These are phyloP conservation scores for Blastomyces gilchristii DNA, from an alignment of 2,329 filamentous ascomycete species.

Conservation along the genomic window DNA sequence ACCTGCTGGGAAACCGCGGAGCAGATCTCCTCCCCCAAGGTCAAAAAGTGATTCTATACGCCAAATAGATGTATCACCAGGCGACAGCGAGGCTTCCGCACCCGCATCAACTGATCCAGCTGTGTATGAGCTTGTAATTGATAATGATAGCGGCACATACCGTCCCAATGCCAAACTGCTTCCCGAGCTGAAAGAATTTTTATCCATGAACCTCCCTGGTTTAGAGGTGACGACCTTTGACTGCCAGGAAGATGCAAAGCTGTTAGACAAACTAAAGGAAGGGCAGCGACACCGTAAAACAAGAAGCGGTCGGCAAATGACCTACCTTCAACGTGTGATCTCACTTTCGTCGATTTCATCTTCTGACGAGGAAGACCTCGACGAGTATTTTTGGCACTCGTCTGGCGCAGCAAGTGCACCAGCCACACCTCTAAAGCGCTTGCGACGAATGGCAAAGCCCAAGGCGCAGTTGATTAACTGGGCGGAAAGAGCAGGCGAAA, in stretches of 20 bases:
- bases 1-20: constrained; percentile 8
- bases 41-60: constrained; percentile 38
- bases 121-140: constrained; percentile 78
- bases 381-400: neutral
- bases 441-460: neutral
- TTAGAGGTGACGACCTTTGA: constrained; percentile 64
- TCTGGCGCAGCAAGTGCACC: neutral
- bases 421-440: neutral
- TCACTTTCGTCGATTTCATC: constrained; percentile 38
- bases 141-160: constrained; percentile 93
- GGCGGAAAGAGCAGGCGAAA: neutral
- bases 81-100: constrained; percentile 23
- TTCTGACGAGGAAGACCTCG: constrained; percentile 42
- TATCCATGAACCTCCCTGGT: constrained; percentile 64
- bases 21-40: constrained; percentile 23
- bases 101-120: constrained; percentile 43
- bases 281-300: constrained; percentile 67
- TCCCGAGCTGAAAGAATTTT: constrained; percentile 58
- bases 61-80: constrained; percentile 36
- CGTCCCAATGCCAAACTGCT: constrained; percentile 70
- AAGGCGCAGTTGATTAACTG: constrained; percentile 1
- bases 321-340: constrained; percentile 45
- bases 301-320: constrained; percentile 42
- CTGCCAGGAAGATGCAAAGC: constrained; percentile 60
- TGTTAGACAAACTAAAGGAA: constrained; percentile 63